A percentile compares a stretch with the other conserved stretches of the same genome.
phyloP scores from a whole-genome alignment of 1,139 yeast species.

The Schizosaccharomyces versatilis region DNA sequence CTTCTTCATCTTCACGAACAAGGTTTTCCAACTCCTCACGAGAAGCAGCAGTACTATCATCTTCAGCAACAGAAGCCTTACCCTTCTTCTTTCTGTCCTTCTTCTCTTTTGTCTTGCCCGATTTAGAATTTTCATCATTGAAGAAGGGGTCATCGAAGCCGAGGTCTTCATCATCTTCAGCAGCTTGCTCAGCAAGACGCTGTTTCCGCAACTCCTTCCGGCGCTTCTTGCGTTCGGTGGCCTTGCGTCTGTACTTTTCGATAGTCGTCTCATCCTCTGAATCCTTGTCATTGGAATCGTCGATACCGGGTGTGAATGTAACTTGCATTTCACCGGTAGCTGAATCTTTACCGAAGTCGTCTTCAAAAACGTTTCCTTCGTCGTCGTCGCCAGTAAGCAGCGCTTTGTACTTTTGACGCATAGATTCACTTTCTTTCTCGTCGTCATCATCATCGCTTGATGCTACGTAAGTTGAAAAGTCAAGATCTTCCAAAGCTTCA shows the following conservation, averaged over 20 bases:
- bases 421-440: slow-evolving; percentile 24
- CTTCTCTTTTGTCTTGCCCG: slow-evolving; percentile 15
- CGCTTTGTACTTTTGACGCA: slow-evolving; percentile 4
- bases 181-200: slow-evolving; percentile 14
- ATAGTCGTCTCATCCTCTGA: slow-evolving; percentile 52
- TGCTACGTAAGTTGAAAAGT: slow-evolving; percentile 83
- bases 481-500: slow-evolving; percentile 88
- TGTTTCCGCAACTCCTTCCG: slow-evolving; percentile 38
- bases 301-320: slow-evolving; percentile 74
- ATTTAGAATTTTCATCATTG: slow-evolving; percentile 8
- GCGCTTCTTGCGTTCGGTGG: slow-evolving; percentile 71
- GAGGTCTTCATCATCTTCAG: slow-evolving; percentile 13
- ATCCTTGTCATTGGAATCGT: slow-evolving; percentile 29
- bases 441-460: slow-evolving; percentile 22
- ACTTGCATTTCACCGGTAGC: slow-evolving; percentile 73
- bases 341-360: slow-evolving; percentile 15
- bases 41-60: slow-evolving; percentile 10
- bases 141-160: slow-evolving; percentile 15
- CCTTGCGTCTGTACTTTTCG: slow-evolving; percentile 65
- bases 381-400: slow-evolving; percentile 23
- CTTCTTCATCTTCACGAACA: slow-evolving; percentile 37
- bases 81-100: slow-evolving; percentile 18
- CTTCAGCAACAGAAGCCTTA: slow-evolving; percentile 7
- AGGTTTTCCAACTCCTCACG: slow-evolving; percentile 23
- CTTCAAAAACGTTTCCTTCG: slow-evolving; percentile 11